A percentile compares a stretch with the other conserved stretches of the same genome.
These are phyloP conservation scores for Plantago ovata DNA, from an alignment of 257 asterid species.

Conservation along the genomic window DNA sequence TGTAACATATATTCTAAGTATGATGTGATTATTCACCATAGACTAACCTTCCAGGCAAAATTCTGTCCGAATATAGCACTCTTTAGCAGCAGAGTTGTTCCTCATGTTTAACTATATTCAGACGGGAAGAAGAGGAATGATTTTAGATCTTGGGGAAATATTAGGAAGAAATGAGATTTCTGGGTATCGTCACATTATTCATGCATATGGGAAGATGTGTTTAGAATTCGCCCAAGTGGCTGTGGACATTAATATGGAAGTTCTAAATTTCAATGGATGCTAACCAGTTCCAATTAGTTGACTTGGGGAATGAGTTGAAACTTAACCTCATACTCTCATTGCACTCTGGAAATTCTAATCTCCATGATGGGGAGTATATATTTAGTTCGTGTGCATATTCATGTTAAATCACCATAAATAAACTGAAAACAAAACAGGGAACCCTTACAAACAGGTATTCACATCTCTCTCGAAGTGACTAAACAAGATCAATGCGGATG, in stretches of 20 bases:
- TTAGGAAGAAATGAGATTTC: not conserved
- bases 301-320: constrained; percentile 5
- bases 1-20: constrained; percentile 4
- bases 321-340: not conserved
- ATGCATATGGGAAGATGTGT: not conserved
- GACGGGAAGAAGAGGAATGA: constrained; percentile 23
- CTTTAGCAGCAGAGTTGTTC: constrained; percentile 96
- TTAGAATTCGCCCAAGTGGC: constrained; percentile 11
- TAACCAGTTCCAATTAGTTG: constrained; percentile 4
- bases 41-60: constrained; percentile 83
- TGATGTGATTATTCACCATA: constrained; percentile 19
- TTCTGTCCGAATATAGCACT: constrained; percentile 84
- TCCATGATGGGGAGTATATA: no score
- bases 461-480: no score
- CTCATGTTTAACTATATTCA: constrained; percentile 71
- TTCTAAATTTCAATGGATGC: not conserved
- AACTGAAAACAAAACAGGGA: no score
- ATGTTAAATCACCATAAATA: no score
- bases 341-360: no score
- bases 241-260: not conserved
- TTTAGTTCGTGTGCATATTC: no score
- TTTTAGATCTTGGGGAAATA: constrained; percentile 14
- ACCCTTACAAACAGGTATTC: no score
- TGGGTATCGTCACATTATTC: not conserved
- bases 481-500: no score